phyloP scores from a whole-genome alignment of 768 basidiomycete species.

The Boletales sp. region DNA sequence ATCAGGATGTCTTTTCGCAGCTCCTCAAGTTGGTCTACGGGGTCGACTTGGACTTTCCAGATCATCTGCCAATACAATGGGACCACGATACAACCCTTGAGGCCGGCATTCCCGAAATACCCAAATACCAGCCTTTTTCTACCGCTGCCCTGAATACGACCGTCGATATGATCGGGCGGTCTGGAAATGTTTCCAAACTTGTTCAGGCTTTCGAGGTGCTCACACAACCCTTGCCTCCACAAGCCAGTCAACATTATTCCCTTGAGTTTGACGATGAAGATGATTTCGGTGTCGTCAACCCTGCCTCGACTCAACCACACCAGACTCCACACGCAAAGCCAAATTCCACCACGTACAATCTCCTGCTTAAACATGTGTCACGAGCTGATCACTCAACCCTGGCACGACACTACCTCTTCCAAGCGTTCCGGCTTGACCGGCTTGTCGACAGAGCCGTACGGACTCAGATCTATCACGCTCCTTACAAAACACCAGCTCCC shows the following conservation, averaged over 20 bases:
- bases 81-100: slow-evolving; percentile 3
- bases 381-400: slow-evolving; percentile 45
- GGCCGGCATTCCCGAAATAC: slow-evolving; percentile 10
- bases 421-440: slow-evolving; percentile 49
- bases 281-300: slow-evolving; percentile 44
- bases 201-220: slow-evolving; percentile 77
- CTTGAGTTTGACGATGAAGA: slow-evolving; percentile 65
- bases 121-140: slow-evolving; percentile 48
- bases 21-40: slow-evolving; percentile 71
- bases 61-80: slow-evolving; percentile 46
- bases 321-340: slow-evolving; percentile 46
- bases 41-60: slow-evolving; percentile 73
- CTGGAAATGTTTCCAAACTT: slow-evolving; percentile 59
- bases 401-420: slow-evolving; percentile 62
- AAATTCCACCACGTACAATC: slow-evolving; percentile 64
- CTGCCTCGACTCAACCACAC: slow-evolving; percentile 33
- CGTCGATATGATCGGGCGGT: slow-evolving; percentile 64
- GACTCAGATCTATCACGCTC: slow-evolving; percentile 28
- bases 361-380: slow-evolving; percentile 58
- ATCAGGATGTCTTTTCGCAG: slow-evolving; percentile 51
- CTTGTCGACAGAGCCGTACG: slow-evolving; percentile 31
- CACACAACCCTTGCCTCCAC: slow-evolving; percentile 62
- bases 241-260: slow-evolving; percentile 41
- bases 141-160: slow-evolving; percentile 69
- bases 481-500: slow-evolving; percentile 42